These are phyloP conservation scores for Zostera marina DNA, from an alignment of 116 monocot genomes.

Conservation along the genomic window DNA sequence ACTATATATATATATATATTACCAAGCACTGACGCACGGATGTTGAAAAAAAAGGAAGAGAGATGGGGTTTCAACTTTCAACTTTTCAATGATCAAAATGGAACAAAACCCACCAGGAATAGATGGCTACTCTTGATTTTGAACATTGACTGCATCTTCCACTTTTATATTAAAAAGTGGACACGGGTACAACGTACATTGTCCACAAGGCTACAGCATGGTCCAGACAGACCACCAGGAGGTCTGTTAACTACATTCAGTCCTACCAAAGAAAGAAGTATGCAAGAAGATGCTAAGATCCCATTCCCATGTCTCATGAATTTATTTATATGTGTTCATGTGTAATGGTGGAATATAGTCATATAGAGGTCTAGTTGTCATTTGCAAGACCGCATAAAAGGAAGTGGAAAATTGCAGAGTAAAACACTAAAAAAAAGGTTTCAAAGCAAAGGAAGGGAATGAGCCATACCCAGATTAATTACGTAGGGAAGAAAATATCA, in stretches of 20 bases:
- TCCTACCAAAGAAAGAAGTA: neutral
- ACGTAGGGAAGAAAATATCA: neutral
- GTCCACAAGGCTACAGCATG: neutral
- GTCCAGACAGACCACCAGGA: no score
- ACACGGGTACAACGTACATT: neutral
- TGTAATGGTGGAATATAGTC: neutral
- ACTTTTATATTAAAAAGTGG: neutral
- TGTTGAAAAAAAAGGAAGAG: neutral
- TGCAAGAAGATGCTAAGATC: neutral
- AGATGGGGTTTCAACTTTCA: no score
- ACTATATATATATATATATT: conserved; percentile 1
- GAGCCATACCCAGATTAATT: neutral
- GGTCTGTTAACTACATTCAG: neutral
- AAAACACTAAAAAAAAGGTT: neutral
- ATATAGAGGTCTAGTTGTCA: conserved; percentile 4
- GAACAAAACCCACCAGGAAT: neutral
- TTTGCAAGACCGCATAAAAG: neutral
- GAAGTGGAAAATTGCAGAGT: conserved; percentile 2
- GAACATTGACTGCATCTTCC: neutral
- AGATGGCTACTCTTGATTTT: conserved; percentile 1
- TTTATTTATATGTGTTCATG: neutral
- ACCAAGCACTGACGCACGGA: no score
- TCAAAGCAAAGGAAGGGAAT: conserved; percentile 4
- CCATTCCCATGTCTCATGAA: neutral
- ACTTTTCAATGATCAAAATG: conserved; percentile 1